A percentile compares a stretch with the other conserved stretches of the same genome.
These are phyloP conservation scores for Sutorius australiensis DNA, from an alignment of 768 basidiomycete species.

Conservation along the genomic window DNA sequence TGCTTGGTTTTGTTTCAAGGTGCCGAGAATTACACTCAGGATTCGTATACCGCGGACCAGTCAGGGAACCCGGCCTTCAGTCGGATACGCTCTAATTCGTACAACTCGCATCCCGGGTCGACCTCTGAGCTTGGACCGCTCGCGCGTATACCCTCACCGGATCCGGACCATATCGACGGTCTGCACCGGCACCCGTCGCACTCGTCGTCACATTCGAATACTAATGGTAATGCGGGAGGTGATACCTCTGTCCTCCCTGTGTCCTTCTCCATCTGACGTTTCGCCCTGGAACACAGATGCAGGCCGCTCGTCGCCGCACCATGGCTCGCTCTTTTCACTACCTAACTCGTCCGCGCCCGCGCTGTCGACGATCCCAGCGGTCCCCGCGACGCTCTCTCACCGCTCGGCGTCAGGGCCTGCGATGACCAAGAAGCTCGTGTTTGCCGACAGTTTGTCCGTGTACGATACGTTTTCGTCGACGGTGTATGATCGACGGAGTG, in stretches of 20 bases:
- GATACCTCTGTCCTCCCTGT: constrained; percentile 47
- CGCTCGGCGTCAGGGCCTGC: constrained; percentile 75
- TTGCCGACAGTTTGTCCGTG: constrained; percentile 89
- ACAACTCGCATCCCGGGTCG: constrained; percentile 48
- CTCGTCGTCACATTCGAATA: constrained; percentile 40
- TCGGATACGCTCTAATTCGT: constrained; percentile 80
- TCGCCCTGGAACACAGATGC: constrained; percentile 36
- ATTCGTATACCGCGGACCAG: constrained; percentile 45
- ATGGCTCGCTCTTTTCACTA: constrained; percentile 63
- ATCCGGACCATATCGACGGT: constrained; percentile 86
- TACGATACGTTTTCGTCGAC: constrained; percentile 93
- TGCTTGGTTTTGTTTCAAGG: constrained; percentile 37
- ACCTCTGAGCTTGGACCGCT: constrained; percentile 67
- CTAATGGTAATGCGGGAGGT: constrained; percentile 25
- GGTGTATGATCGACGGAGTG: constrained; percentile 92
- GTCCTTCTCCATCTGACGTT: constrained; percentile 40
- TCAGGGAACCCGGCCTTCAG: constrained; percentile 37
- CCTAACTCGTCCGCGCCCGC: constrained; percentile 90
- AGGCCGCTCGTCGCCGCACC: constrained; percentile 34
- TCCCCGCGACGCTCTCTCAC: constrained; percentile 55
- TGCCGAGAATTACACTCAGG: constrained; percentile 67
- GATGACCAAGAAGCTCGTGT: constrained; percentile 72
- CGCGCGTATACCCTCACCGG: constrained; percentile 76
- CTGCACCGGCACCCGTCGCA: constrained; percentile 66
- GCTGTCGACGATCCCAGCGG: constrained; percentile 53